Base-by-base conservation (phyloP, 192 early-diverging fungal genomes). In the Mycoemilia scoparia region DNA sequence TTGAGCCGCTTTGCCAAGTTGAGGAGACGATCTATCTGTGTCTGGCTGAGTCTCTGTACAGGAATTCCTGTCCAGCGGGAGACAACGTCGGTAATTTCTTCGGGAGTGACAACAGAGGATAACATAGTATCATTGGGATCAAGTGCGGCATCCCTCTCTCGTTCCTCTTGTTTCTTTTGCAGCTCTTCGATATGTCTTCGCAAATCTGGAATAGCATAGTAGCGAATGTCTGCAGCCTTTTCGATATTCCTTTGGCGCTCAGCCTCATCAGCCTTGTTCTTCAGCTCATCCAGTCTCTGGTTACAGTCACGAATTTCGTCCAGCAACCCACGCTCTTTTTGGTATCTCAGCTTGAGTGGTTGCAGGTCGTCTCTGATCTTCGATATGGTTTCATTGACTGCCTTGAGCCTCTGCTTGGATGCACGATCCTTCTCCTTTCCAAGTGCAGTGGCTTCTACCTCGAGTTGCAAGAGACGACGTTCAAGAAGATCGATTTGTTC, bases 41-140 rank as follows among this genome's bases (percentile, higher is more conserved):
- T 72, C 56, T 86, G 85, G 41, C 70, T 79, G 38, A 98, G 68
- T 11, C 76, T 59, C 48, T 80, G 71, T 18, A 96, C 86, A 0
- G 95, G 95, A 29, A 98, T 98, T 11, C 89, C 89, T 5, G 95
- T 98, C 89, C 87, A 93, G 3, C 86, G 66, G 9, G 86, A 70
- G 11, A 98, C 82, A 21, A 98, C 83, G 43, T 93, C 91, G 34
- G 73, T 80, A 34, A 98, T 84, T 48, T 91, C 82, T 46, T 96
- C 87, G 0, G 87, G 75, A 7, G 75, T 73, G 4, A 98, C 89
- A 3, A 79, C 63, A 20, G 93, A 85, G 27, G 79, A 79, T 19
- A 95, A 60, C 27, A 96, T 66, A 27, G 69, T 56, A 15, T 60
- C 55, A 26, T 32, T 48, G 7, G 57, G 43, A 16, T 60, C 60